Base-by-base conservation (phyloP, 1,139 yeast genomes). In the Geotrichum citri-aurantii region DNA sequence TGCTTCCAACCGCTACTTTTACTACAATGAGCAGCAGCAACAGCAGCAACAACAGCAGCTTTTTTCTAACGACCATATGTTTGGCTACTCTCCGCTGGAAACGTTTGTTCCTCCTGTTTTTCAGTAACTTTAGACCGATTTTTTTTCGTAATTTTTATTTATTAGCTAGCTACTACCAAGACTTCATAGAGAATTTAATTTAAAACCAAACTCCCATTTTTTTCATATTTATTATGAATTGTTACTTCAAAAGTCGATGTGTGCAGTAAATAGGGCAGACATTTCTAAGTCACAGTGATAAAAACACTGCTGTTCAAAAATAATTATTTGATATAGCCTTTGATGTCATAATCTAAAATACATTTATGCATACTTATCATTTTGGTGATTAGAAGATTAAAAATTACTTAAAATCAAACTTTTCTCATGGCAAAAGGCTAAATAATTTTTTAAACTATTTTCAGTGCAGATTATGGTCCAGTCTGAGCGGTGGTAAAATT, bases 61-160 rank as follows among this genome's bases (percentile, higher is more conserved):
- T 31, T 50, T 29, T 12, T 6, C 46, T 50, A 24, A 50, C 1
- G 52, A 50, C 10, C 17, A 12, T 21, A 14, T 46, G 5, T 55
- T 40, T 17, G 33, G 44, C 17, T 53, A 50, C 19, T 50, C 54
- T 10, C 58, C 58, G 11, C 19, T 55, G 51, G 58, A 55, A 37
- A 50, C 58, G 7, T 55, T 55, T 42, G 50, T 55, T 12, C 50
- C 58, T 12, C 58, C 58, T 44, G 42, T 51, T 24, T 55, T 26
- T 46, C 52, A 23, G 19, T 50, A 50, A n/a, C 14, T 50, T 23
- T 46, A 4, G 2, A 46, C 2, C 2, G 1, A 10, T 3, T 37
- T 14, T 37, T n/a, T 4, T n/a, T 4, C 19, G 14, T 46, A 1
- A 46, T 24, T n/a, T 46, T 23, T 46, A 24, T 46, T 24, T 26